Evolutionary conservation across 2,329 filamentous ascomycete genomes (phyloP).

Genomic region (Monosporascus sp.): DNA sequence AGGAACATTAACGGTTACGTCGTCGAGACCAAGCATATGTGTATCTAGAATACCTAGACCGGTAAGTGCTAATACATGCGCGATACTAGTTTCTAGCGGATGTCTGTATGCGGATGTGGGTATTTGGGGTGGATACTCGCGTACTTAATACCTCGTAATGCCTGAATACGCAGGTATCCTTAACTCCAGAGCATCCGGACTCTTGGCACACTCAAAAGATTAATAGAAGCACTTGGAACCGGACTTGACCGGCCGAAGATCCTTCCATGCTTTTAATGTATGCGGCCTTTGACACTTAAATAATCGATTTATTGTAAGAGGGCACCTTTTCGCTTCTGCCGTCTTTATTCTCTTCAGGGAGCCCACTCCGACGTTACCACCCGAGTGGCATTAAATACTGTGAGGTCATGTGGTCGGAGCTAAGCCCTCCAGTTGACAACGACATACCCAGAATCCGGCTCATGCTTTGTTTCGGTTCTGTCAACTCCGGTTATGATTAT

Average conservation of each 20-base stretch:
- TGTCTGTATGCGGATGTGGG: too few relatives aligned
- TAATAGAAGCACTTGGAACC: conserved; percentile 8
- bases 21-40: too few relatives aligned
- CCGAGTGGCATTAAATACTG: background rate
- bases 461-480: background rate
- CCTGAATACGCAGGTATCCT: background rate
- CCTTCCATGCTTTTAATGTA: background rate
- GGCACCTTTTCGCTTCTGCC: background rate
- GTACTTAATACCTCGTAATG: too few relatives aligned
- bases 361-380: background rate
- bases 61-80: too few relatives aligned
- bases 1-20: too few relatives aligned
- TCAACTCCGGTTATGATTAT: background rate
- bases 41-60: too few relatives aligned
- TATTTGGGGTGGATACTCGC: too few relatives aligned
- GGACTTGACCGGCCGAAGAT: conserved; percentile 9
- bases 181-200: background rate
- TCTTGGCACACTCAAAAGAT: background rate
- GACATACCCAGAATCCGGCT: background rate
- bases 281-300: too few relatives aligned
- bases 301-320: background rate
- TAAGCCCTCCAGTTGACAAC: background rate
- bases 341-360: background rate
- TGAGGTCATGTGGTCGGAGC: background rate
- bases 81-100: too few relatives aligned